phyloP scores from a whole-genome alignment of 345 rosid species.

The Luvunga scandens region DNA sequence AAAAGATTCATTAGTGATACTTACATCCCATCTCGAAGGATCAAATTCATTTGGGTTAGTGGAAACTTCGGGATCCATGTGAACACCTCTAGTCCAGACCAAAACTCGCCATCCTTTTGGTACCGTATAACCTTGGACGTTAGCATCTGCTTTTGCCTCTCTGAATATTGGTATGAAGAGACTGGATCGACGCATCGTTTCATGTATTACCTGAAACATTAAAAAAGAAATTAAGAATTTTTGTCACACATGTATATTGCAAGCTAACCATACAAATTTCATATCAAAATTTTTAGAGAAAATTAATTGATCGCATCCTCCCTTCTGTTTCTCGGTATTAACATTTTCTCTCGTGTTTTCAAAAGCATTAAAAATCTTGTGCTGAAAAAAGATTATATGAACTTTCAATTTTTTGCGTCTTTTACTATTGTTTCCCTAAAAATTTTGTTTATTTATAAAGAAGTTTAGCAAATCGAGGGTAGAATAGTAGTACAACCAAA shows the following conservation, averaged over 20 bases:
- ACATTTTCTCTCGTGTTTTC: too few species aligned
- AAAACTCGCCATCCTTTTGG: conserved; percentile 62
- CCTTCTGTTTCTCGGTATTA: too few species aligned
- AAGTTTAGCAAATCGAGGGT: too few species aligned
- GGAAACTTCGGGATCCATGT: conserved; percentile 38
- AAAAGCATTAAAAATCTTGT: too few species aligned
- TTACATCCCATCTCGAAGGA: conserved; percentile 56
- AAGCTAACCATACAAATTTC: neutral
- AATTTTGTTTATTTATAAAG: too few species aligned
- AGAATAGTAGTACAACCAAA: too few species aligned
- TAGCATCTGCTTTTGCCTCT: conserved; percentile 30
- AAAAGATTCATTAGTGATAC: neutral
- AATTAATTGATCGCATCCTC: too few species aligned
- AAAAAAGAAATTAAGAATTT: neutral
- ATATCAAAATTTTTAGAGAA: neutral
- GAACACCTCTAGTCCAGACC: conserved; percentile 49
- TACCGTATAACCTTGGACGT: conserved; percentile 33
- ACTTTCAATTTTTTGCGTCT: too few species aligned
- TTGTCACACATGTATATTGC: neutral
- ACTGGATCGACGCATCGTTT: conserved; percentile 23
- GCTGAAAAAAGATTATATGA: too few species aligned
- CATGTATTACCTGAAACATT: conserved; percentile 23
- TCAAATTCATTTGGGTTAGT: conserved; percentile 34
- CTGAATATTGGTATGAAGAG: conserved; percentile 21
- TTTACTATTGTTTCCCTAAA: too few species aligned